These are phyloP conservation scores for Phytophthora tentaculata DNA, from an alignment of 352 stramenopile genomes.

Conservation along the genomic window DNA sequence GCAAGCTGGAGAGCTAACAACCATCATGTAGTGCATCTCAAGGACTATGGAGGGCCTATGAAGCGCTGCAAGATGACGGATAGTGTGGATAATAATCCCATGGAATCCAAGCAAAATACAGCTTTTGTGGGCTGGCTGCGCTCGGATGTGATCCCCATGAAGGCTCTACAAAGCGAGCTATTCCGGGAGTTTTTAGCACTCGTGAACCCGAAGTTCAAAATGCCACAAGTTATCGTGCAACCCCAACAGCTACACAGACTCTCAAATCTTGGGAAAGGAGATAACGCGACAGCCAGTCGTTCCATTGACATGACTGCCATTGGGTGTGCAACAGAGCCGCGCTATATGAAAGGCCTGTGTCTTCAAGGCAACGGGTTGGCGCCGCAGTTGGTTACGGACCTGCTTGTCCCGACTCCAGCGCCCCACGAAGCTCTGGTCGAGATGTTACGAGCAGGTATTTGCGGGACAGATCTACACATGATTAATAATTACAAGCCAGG, in stretches of 20 bases:
- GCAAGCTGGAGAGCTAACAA: slow-evolving; percentile 13
- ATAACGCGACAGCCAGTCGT: slow-evolving; percentile 23
- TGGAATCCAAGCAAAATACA: slow-evolving; percentile 30
- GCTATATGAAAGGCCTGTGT: slow-evolving; percentile 60
- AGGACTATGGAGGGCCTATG: slow-evolving; percentile 16
- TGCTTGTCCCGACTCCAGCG: slow-evolving; percentile 44
- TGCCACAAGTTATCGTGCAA: slow-evolving; percentile 46
- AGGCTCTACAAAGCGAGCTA: slow-evolving; percentile 40
- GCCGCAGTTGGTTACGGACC: slow-evolving; percentile 40
- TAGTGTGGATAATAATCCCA: slow-evolving; percentile 3
- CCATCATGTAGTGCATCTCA: slow-evolving; percentile 33
- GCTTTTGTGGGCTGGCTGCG: slow-evolving; percentile 53
- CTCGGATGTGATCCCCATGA: slow-evolving; percentile 55
- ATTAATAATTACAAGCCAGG: slow-evolving; percentile 76
- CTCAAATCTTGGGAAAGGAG: slow-evolving; percentile 30
- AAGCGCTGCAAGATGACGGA: slow-evolving; percentile 35
- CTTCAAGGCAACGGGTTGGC: slow-evolving; percentile 42
- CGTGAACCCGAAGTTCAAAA: slow-evolving; percentile 48
- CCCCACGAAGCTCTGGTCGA: slow-evolving; percentile 60
- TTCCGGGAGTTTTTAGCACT: slow-evolving; percentile 48
- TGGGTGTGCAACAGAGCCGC: slow-evolving; percentile 18
- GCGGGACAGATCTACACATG: slow-evolving; percentile 79
- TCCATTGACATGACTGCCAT: slow-evolving; percentile 22
- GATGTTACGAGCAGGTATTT: slow-evolving; percentile 72
- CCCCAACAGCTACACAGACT: slow-evolving; percentile 39